These are phyloP conservation scores for Ephemerocybe angulata DNA, from an alignment of 768 basidiomycete genomes.

Conservation along the genomic window DNA sequence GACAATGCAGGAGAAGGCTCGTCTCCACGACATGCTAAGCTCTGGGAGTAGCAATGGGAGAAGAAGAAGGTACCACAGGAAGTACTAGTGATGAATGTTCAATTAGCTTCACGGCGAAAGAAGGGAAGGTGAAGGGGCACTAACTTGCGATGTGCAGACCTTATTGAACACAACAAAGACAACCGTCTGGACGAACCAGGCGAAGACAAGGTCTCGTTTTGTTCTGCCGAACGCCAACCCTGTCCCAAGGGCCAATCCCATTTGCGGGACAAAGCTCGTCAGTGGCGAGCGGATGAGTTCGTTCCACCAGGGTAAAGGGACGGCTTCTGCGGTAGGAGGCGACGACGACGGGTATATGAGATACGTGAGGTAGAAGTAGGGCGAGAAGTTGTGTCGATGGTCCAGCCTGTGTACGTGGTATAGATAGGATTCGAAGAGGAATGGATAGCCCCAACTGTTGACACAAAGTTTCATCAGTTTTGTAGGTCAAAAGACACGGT, in stretches of 20 bases:
- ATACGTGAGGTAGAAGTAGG: conserved; percentile 95
- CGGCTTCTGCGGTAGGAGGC: conserved; percentile 12
- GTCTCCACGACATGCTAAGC: conserved; percentile 47
- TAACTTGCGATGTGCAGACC: conserved; percentile 94
- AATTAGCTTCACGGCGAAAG: not conserved
- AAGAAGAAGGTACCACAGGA: conserved; percentile 93
- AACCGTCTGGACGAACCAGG: conserved; percentile 90
- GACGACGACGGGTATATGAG: conserved; percentile 62
- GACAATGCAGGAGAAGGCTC: conserved; percentile 37
- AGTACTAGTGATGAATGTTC: conserved; percentile 59
- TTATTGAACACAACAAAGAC: conserved; percentile 96
- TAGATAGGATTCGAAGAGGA: conserved; percentile 87
- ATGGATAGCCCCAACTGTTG: conserved; percentile 91
- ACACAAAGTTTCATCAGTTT: not conserved
- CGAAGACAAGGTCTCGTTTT: conserved; percentile 62
- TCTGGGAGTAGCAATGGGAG: conserved; percentile 77
- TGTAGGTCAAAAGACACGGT: conserved; percentile 2
- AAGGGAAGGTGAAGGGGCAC: conserved; percentile 9
- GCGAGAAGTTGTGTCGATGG: conserved; percentile 97
- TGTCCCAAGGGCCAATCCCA: conserved; percentile 62
- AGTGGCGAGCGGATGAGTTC: conserved; percentile 65
- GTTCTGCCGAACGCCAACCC: conserved; percentile 69
- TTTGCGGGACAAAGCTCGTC: conserved; percentile 81
- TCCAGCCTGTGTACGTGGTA: conserved; percentile 91
- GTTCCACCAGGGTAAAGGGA: conserved; percentile 32